Conservation (phyloP, 2,329 filamentous ascomycete genomes). For the Cladophialophora bantiana region DNA sequence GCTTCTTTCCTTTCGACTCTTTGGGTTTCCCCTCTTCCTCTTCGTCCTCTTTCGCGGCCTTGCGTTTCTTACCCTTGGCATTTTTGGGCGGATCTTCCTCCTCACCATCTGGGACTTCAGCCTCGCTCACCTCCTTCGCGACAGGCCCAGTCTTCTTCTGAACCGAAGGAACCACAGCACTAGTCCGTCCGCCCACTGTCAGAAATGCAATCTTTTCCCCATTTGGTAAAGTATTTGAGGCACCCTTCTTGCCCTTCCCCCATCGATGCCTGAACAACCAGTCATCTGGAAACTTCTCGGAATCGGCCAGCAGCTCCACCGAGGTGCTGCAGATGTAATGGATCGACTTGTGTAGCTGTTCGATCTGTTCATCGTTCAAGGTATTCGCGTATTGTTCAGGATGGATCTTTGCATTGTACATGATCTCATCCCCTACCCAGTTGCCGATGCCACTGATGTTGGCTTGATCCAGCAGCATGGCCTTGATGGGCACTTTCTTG, state of each 20-base stretch:
- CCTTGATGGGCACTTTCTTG: conserved; percentile 87
- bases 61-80: conserved; percentile 47
- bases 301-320: conserved; percentile 79
- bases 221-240: conserved; percentile 72
- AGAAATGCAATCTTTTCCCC: conserved; percentile 85
- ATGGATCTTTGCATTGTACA: conserved; percentile 88
- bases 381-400: conserved; percentile 93
- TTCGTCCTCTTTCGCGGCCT: conserved; percentile 36
- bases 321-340: conserved; percentile 81
- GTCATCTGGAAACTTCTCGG: conserved; percentile 79
- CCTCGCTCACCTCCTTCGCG: conserved; percentile 58
- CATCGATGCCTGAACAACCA: conserved; percentile 92
- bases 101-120: conserved; percentile 37
- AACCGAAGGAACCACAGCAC: conserved; percentile 81
- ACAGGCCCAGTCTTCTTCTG: conserved; percentile 80
- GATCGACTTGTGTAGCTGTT: conserved; percentile 73
- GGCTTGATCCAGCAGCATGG: conserved; percentile 83
- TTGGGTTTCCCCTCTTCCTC: conserved; percentile 20
- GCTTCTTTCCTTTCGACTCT: conserved; percentile 46
- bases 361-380: conserved; percentile 74
- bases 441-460: conserved; percentile 94
- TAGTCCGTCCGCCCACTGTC: conserved; percentile 89
- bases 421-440: conserved; percentile 94
- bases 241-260: conserved; percentile 83
- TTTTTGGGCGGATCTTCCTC: conserved; percentile 40